Evolutionary conservation across 129 eudicot genomes (phyloP).

Genomic region (Flaveria bidentis): DNA sequence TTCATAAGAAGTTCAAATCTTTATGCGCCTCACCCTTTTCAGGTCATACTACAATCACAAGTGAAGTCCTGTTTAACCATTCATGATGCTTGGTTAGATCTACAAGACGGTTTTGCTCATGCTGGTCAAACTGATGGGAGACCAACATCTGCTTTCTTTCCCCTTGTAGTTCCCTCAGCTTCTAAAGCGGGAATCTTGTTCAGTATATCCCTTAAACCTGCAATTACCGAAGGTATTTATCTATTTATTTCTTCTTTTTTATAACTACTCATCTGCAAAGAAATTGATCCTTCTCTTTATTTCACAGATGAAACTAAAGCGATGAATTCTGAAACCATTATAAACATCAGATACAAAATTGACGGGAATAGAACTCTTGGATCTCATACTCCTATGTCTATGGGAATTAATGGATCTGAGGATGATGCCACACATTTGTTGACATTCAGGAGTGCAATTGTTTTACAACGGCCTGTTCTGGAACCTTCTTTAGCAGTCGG

Average conservation of each 20-base stretch:
- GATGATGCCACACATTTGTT: constrained; percentile 43
- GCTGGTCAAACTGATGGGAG: constrained; percentile 70
- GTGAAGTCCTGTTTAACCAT: constrained; percentile 83
- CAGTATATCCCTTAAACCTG: constrained; percentile 56
- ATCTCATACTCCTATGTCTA: constrained; percentile 68
- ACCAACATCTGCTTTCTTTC: constrained; percentile 83
- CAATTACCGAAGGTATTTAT: constrained; percentile 44
- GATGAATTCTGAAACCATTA: constrained; percentile 50
- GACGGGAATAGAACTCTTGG: constrained; percentile 73
- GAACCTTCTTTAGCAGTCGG: constrained; percentile 98
- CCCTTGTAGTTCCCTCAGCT: constrained; percentile 71
- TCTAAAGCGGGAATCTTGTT: constrained; percentile 85
- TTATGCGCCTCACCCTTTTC: constrained; percentile 4
- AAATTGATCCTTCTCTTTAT: constrained; percentile 12
- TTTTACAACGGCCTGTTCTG: constrained; percentile 80
- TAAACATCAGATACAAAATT: constrained; percentile 70
- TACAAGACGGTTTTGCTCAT: constrained; percentile 95
- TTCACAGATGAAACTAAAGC: constrained; percentile 64
- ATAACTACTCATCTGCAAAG: constrained; percentile 7
- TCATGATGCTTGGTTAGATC: constrained; percentile 95
- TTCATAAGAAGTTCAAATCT: neutral
- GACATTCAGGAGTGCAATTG: constrained; percentile 75
- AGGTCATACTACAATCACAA: constrained; percentile 92
- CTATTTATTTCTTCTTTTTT: neutral
- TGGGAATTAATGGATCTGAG: constrained; percentile 42